Evolutionary conservation across 1,284 basidiomycete genomes (phyloP), one percentile per base, ranked within the genome.

Genomic region (Cutaneotrichosporon curvatum): DNA sequence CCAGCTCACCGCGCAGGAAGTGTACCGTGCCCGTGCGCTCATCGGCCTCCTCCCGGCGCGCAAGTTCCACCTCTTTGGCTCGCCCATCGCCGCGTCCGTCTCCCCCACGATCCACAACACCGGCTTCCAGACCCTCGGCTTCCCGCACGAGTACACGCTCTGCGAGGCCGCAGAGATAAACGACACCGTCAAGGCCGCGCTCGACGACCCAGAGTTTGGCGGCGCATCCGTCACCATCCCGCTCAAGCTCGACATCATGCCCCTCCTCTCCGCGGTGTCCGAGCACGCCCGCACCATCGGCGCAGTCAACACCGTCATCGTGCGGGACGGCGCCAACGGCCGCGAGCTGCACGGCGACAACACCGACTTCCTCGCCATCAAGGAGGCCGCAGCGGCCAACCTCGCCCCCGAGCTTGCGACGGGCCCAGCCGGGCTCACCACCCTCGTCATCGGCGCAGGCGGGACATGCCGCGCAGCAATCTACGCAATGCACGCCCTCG

Each of bases 181-280:
- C 43, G 79, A 82, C 8, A 76, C 79, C 41, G 76, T 95, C 54
- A 78, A 79, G 57, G 72, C 76, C 0, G 75, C 82, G 2, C 74
- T 97, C 14, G 69, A 75, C 0, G 74, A 80, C 8, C 76, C 80
- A 0, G 80, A 83, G 45, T 98, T 97, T 70, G 94, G 94, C 15
- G 94, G 94, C 4, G 92, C 92, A 7, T 90, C 87, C 6, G 90
- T 97, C 20, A 99, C 95, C 4, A 94, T 95, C 54, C 91, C 91
- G 3, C 83, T 84, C 75, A 96, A 96, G 72, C 74, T 92, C 35
- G 84, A 88, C 50, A 78, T 95, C 55, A 87, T 95, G 40, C 79
- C 83, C 1, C 74, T 85, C 12, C 78, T 96, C 31, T 82, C 89
- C 58, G 72, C 74, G 36, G 73, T 95, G 31, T 86, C 88, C 0